phyloP scores from a whole-genome alignment of 345 rosid species.

The Turnera subulata region DNA sequence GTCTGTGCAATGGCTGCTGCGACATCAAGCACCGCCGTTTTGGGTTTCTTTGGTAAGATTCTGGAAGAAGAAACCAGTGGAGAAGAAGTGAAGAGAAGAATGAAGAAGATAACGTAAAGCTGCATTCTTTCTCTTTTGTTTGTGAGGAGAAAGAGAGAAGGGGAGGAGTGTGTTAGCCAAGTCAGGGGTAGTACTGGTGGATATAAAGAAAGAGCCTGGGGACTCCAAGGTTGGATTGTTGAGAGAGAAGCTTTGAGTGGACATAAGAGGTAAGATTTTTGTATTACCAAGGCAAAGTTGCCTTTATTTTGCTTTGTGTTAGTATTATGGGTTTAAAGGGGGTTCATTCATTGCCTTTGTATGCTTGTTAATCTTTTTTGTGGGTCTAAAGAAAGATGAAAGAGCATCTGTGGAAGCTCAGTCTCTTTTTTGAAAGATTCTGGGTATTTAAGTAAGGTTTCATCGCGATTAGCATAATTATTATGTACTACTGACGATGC shows the following conservation, averaged over 20 bases:
- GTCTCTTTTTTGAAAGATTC: too few species aligned
- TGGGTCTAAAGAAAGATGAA: not conserved
- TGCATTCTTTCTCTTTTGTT: not conserved
- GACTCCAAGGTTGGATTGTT: too few species aligned
- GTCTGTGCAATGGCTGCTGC: constrained; percentile 35
- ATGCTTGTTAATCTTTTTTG: not conserved
- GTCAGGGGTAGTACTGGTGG: too few species aligned
- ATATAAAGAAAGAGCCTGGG: not conserved
- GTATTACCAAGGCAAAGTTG: too few species aligned
- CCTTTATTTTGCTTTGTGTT: too few species aligned
- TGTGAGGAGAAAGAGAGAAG: not conserved
- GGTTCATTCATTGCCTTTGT: constrained; percentile 5
- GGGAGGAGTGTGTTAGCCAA: not conserved
- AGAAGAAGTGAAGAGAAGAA: constrained; percentile 19
- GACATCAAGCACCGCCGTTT: constrained; percentile 38
- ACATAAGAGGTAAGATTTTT: too few species aligned
- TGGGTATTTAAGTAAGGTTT: too few species aligned
- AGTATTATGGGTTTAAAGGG: not conserved
- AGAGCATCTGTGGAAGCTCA: not conserved
- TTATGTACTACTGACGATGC: not conserved
- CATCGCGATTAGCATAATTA: not conserved
- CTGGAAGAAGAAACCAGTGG: constrained; percentile 31
- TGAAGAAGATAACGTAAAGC: constrained; percentile 10
- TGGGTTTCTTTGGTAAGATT: constrained; percentile 14
- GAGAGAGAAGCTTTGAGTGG: not conserved